These are phyloP conservation scores for Pisolithus tinctorius DNA, from an alignment of 768 basidiomycete species.

Conservation along the genomic window DNA sequence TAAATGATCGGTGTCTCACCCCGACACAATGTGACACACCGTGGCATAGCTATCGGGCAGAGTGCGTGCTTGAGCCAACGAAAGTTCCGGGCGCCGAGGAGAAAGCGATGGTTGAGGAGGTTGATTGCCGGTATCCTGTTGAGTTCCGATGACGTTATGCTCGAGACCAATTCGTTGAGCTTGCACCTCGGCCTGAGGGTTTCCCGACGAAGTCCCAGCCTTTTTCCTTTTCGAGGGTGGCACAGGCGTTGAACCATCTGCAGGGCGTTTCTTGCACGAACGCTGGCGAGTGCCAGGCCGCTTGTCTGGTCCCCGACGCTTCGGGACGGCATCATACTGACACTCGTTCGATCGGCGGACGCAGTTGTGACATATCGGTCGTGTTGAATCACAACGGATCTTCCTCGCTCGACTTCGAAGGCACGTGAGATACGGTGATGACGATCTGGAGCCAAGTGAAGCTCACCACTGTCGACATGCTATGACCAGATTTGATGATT, in stretches of 20 bases:
- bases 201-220: conserved; percentile 26
- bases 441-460: conserved; percentile 21
- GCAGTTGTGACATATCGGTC: conserved; percentile 80
- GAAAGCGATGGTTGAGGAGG: conserved; percentile 27
- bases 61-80: conserved; percentile 21
- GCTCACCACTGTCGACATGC: conserved; percentile 79
- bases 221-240: conserved; percentile 52
- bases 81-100: conserved; percentile 24
- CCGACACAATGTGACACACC: conserved; percentile 13
- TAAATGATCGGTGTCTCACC: background rate
- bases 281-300: conserved; percentile 77
- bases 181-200: conserved; percentile 24
- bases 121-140: conserved; percentile 17
- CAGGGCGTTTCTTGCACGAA: conserved; percentile 75
- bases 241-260: conserved; percentile 45
- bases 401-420: conserved; percentile 70
- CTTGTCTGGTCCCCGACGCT: conserved; percentile 82
- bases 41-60: conserved; percentile 21
- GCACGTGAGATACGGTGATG: conserved; percentile 24
- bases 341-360: conserved; percentile 70
- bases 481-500: conserved; percentile 66
- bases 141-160: conserved; percentile 19
- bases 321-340: conserved; percentile 74
- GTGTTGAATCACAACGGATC: conserved; percentile 79
- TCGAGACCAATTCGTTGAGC: conserved; percentile 22